A percentile compares a stretch with the other conserved stretches of the same genome.
phyloP scores from a whole-genome alignment of 2,329 filamentous ascomycete species.

The Paraphaeosphaeria minitans region DNA sequence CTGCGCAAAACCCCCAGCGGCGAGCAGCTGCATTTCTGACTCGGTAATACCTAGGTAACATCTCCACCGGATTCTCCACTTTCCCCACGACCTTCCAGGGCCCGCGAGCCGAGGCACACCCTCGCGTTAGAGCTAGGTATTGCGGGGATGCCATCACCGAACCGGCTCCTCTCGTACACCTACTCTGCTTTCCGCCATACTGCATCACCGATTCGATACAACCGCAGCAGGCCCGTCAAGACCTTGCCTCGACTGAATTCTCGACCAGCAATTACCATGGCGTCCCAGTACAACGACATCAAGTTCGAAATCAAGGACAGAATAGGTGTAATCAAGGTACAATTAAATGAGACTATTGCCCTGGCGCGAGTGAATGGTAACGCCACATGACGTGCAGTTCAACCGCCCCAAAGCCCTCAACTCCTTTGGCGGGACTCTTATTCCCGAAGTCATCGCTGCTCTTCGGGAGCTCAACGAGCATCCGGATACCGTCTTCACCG shows the following conservation, averaged over 20 bases:
- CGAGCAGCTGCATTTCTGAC: background rate
- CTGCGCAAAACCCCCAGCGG: background rate
- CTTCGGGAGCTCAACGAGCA: slow-evolving; percentile 54
- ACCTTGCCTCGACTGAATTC: background rate
- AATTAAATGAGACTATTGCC: background rate
- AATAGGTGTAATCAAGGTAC: slow-evolving; percentile 55
- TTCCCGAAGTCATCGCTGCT: slow-evolving; percentile 51
- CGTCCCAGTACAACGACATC: slow-evolving; percentile 48
- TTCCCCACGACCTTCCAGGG: background rate
- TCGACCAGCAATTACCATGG: slow-evolving; percentile 24
- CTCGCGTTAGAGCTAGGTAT: slow-evolving; percentile 1
- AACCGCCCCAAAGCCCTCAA: slow-evolving; percentile 57
- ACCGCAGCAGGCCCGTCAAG: background rate
- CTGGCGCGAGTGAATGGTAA: background rate
- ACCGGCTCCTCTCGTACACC: background rate
- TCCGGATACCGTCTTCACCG: slow-evolving; percentile 57
- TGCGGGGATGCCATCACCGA: background rate
- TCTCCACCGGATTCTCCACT: background rate
- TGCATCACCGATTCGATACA: background rate
- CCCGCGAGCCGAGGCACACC: slow-evolving; percentile 4
- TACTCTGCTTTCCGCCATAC: background rate
- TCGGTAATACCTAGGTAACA: background rate
- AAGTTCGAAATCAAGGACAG: slow-evolving; percentile 51
- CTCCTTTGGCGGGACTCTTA: slow-evolving; percentile 54
- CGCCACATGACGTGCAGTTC: slow-evolving; percentile 37